Base-by-base conservation (phyloP, 75 land plant genomes). In the Sequoiadendron giganteum region DNA sequence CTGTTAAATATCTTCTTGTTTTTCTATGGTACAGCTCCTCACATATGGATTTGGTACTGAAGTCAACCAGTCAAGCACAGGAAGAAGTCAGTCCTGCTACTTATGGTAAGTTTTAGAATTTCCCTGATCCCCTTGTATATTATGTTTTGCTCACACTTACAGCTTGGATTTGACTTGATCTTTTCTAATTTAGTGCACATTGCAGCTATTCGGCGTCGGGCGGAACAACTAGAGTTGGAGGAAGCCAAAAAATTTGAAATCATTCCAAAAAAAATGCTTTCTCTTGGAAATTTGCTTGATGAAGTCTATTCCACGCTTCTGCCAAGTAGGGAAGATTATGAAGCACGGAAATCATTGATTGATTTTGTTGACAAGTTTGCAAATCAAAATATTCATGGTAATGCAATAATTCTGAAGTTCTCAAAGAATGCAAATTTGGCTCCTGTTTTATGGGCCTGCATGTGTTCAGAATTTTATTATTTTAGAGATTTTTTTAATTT, bases 251-350 rank as follows among this genome's bases (percentile, higher is more conserved):
- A 85, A 38, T 52, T 32, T 32, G 34, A 16, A 18, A 14, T 85
- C 32, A 52, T 32, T 52, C 61, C 56, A 38, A 32, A 52, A 32
- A 6, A 34, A 1, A 15, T 85, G 14, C 3, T 6, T 52, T 34
- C 49, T 55, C 86, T 85, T 49, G 86, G 65, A 16, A 48, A 55
- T 30, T 14, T 85, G 49, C 49, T 85, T 85, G 86, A 85, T 16
- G 86, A 85, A 85, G 86, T 85, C 40, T 85, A 85, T 36, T 54
- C 61, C 40, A 19, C 38, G 42, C 86, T 85, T 85, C 38, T 28
- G 15, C 86, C 86, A 30, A 55, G 61, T 55, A 36, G 21, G 18
- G 56, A 85, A 85, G 86, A 85, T 55, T 85, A 85, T 55, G 61
- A 85, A 85, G 65, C 65, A 85, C 86, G 86, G 15, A 13, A 85